A percentile compares a stretch with the other conserved stretches of the same genome.
phyloP scores from a whole-genome alignment of 805 yeast genomes.

The Barnettozyma sucrosica region DNA sequence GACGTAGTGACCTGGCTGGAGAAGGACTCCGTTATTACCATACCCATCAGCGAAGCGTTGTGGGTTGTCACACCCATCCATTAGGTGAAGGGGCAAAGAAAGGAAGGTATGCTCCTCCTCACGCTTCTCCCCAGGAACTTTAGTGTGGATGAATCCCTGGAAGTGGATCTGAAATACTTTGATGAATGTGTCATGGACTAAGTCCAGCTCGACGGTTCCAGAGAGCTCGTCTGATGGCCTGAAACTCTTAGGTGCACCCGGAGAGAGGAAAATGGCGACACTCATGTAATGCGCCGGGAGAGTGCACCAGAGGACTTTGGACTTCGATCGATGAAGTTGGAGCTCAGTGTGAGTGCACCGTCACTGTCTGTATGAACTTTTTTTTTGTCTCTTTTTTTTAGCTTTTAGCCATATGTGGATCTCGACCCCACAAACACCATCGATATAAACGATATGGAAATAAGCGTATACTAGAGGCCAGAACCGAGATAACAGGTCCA shows the following conservation, averaged over 20 bases:
- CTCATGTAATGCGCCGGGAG: background rate
- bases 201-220: background rate
- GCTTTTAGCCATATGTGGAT: too few species aligned
- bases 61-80: background rate
- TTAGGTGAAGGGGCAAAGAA: background rate
- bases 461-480: too few species aligned
- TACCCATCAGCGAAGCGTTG: background rate
- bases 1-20: background rate
- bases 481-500: too few species aligned
- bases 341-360: too few species aligned
- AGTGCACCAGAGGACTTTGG: background rate
- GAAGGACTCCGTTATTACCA: background rate
- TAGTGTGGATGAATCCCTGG: constrained; percentile 6
- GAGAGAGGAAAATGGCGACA: background rate
- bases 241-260: background rate
- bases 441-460: too few species aligned
- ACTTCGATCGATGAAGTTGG: background rate
- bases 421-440: too few species aligned
- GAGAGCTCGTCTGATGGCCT: background rate
- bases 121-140: background rate
- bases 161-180: background rate
- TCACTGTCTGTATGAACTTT: too few species aligned
- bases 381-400: too few species aligned
- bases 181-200: background rate
- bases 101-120: constrained; percentile 3